Percentiles rank a stretch among this genome's conserved stretches.
These are phyloP conservation scores for Stereocaulon alpinum DNA, from an alignment of 495 filamentous ascomycete species.

Conservation along the genomic window DNA sequence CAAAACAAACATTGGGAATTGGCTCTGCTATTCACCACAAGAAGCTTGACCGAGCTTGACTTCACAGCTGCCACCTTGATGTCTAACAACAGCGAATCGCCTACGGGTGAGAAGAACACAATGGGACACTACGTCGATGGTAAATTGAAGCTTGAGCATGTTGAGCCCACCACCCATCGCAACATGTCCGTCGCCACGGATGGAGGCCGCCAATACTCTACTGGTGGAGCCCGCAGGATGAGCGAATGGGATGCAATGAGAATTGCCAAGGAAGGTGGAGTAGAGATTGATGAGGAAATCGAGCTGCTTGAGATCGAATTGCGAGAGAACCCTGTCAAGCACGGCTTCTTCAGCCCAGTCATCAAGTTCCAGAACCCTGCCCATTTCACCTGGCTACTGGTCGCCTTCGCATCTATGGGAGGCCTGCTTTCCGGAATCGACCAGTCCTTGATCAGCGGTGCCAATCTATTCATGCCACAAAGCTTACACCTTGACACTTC, in stretches of 20 bases:
- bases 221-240: conserved; percentile 13
- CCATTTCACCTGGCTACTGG: conserved; percentile 47
- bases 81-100: conserved; percentile 2
- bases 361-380: conserved; percentile 18
- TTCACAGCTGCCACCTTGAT: conserved; percentile 3
- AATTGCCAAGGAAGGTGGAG: conserved; percentile 17
- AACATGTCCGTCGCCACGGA: conserved; percentile 13
- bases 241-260: conserved; percentile 18
- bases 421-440: conserved; percentile 53
- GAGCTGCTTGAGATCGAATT: conserved; percentile 15
- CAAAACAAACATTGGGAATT: not conserved
- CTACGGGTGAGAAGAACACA: conserved; percentile 1
- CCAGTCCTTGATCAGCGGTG: conserved; percentile 50
- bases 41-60: too few species aligned
- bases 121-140: conserved; percentile 14
- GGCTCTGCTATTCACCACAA: not conserved
- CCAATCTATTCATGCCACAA: conserved; percentile 45
- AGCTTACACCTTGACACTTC: conserved; percentile 35
- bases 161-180: conserved; percentile 8
- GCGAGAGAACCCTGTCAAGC: conserved; percentile 11
- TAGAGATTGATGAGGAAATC: conserved; percentile 18
- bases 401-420: conserved; percentile 54
- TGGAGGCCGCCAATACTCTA: conserved; percentile 15
- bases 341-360: conserved; percentile 12
- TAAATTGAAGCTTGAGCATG: conserved; percentile 16